These are phyloP conservation scores for Extremus antarcticus DNA, from an alignment of 495 filamentous ascomycete genomes.

Conservation along the genomic window DNA sequence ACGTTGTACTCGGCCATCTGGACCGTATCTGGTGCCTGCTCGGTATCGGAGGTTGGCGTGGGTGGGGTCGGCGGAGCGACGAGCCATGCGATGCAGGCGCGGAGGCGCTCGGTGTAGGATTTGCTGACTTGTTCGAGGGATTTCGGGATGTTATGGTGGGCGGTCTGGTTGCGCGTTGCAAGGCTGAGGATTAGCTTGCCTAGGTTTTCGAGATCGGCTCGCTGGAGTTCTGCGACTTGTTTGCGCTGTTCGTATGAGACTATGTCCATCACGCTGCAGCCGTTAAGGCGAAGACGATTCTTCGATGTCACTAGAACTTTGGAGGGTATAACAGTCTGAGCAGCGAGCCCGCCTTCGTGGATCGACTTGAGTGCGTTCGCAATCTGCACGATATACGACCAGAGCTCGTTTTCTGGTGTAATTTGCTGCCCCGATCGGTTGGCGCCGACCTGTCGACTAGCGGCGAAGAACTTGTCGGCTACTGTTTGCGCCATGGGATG, in stretches of 20 bases:
- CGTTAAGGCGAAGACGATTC: slow-evolving; percentile 78
- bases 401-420: slow-evolving; percentile 68
- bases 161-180: slow-evolving; percentile 50
- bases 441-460: background rate
- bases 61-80: slow-evolving; percentile 34
- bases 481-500: slow-evolving; percentile 85
- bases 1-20: slow-evolving; percentile 49
- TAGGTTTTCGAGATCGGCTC: slow-evolving; percentile 77
- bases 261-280: slow-evolving; percentile 79
- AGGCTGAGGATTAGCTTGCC: slow-evolving; percentile 73
- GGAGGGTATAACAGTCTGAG: slow-evolving; percentile 67
- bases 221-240: slow-evolving; percentile 63
- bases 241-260: slow-evolving; percentile 60
- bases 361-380: slow-evolving; percentile 79
- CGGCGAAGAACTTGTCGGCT: slow-evolving; percentile 62
- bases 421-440: slow-evolving; percentile 31
- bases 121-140: slow-evolving; percentile 62
- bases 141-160: slow-evolving; percentile 46
- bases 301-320: slow-evolving; percentile 79
- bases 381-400: slow-evolving; percentile 89
- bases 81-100: slow-evolving; percentile 68
- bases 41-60: background rate
- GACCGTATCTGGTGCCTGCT: slow-evolving; percentile 30
- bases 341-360: slow-evolving; percentile 69
- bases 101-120: slow-evolving; percentile 61